Conservation (phyloP, 208 protist genomes). For the Angomonas ambiguus region DNA sequence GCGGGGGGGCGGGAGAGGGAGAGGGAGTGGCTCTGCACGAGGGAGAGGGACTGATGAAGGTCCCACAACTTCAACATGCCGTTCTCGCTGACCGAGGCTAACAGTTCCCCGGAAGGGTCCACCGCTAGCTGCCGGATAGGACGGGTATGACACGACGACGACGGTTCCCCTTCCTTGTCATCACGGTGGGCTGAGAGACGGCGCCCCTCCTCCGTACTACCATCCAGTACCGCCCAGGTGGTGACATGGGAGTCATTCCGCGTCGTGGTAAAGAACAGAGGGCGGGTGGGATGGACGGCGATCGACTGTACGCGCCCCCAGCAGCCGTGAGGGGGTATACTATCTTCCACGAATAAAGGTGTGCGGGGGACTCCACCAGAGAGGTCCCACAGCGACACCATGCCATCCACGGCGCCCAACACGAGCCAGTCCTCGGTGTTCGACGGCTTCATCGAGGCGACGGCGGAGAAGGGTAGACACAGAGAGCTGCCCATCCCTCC, state of each 20-base stretch:
- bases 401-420: constrained; percentile 67
- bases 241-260: constrained; percentile 67
- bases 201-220: neutral
- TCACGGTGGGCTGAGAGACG: neutral
- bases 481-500: constrained; percentile 32
- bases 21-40: constrained; percentile 9
- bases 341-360: constrained; percentile 33
- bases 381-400: constrained; percentile 78
- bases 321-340: constrained; percentile 20
- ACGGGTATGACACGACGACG: constrained; percentile 9
- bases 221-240: constrained; percentile 37
- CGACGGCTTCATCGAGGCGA: constrained; percentile 31
- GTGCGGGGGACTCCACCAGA: constrained; percentile 27
- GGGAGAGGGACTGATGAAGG: constrained; percentile 17
- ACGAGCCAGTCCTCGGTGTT: constrained; percentile 6
- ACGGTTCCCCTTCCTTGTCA: neutral
- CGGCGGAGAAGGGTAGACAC: constrained; percentile 67
- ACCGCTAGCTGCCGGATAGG: constrained; percentile 45
- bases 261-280: constrained; percentile 55
- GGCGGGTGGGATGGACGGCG: constrained; percentile 34
- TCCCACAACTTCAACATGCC: constrained; percentile 63
- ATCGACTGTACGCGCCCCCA: constrained; percentile 68
- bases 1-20: constrained; percentile 1
- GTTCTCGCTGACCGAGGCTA: constrained; percentile 60
- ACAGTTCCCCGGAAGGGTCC: constrained; percentile 54